Base-by-base conservation (phyloP, 176 grass and related monocot genomes). In the Lolium perenne region DNA sequence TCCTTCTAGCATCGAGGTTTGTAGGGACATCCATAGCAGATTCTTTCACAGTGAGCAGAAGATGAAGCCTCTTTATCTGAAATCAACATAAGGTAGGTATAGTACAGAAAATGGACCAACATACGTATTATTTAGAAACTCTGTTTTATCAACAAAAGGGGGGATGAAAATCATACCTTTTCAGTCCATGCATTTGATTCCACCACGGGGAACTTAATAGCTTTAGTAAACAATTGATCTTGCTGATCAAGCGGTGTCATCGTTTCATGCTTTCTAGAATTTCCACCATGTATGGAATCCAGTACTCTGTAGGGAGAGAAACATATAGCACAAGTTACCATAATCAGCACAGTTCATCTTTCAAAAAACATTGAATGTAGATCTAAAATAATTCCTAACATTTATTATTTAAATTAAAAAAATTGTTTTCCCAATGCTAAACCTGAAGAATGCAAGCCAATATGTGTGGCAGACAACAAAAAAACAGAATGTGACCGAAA, bases 1-100 rank as follows among this genome's bases (percentile, higher is more conserved):
- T 90, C 66, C 97, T 95, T 75, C 92, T 94, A 35, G 97, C 97
- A 93, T 99, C 94, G 17, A 99, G 83, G 59, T 96, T 99, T 1
- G 94, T 85, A 13, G 97, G 97, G n/a, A 99, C 97, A 94, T 99
- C 97, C 92, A 96, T 96, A 71, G 94, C 97, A 86, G 97, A 99
- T 78, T 99, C 97, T 87, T 91, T 99, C 78, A 94, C 97, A 40
- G 90, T 99, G 50, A 99, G 85, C 65, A 99, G 88, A 79, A 96
- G 88, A 87, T 99, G 92, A 72, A 99, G 87, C 76, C 97, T 91
- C 51, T 99, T 99, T 78, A 99, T 94, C 97, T 99, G 86, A 88
- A 90, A 88, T 40, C 53, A 88, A 57, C 6, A 76, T 38, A 20
- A 48, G 20, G 41, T 64, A 77, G 50, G 21, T 76, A 5, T 43